These are phyloP conservation scores for Pseudogymnoascus sp. DNA, from an alignment of 2,329 filamentous ascomycete genomes.

Conservation along the genomic window DNA sequence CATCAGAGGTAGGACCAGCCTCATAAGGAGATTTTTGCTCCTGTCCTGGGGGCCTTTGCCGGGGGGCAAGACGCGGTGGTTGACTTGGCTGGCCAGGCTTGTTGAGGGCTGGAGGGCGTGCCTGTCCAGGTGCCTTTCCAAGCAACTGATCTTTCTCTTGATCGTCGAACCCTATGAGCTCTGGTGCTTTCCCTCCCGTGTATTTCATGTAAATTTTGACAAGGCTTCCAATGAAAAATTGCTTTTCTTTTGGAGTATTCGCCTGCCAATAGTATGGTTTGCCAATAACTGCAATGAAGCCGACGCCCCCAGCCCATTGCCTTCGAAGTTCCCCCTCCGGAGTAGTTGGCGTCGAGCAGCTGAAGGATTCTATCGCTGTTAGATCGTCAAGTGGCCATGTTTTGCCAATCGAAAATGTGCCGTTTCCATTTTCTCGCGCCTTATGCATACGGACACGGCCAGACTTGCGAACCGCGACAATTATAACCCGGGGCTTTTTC, in stretches of 20 bases:
- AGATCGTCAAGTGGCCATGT: slow-evolving; percentile 96
- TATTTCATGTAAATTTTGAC: slow-evolving; percentile 97
- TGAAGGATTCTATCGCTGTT: slow-evolving; percentile 72
- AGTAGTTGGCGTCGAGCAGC: slow-evolving; percentile 48
- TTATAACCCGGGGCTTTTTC: slow-evolving; percentile 85
- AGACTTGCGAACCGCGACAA: slow-evolving; percentile 86
- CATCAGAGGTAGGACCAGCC: neutral
- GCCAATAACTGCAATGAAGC: slow-evolving; percentile 79
- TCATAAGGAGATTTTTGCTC: neutral
- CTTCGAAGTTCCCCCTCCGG: slow-evolving; percentile 53
- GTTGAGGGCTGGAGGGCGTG: slow-evolving; percentile 18
- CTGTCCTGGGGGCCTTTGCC: neutral
- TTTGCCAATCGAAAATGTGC: slow-evolving; percentile 93
- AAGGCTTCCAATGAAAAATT: slow-evolving; percentile 94
- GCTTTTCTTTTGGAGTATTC: slow-evolving; percentile 88
- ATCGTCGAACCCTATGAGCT: slow-evolving; percentile 73
- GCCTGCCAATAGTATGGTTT: slow-evolving; percentile 98
- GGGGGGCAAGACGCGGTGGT: slow-evolving; percentile 9
- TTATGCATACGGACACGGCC: slow-evolving; percentile 94
- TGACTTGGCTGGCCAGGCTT: slow-evolving; percentile 16
- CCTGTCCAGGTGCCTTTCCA: slow-evolving; percentile 36
- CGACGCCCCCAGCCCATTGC: slow-evolving; percentile 72
- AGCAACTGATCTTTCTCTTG: slow-evolving; percentile 69
- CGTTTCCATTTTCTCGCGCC: slow-evolving; percentile 88
- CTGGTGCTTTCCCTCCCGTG: slow-evolving; percentile 73